phyloP scores from a whole-genome alignment of 2,329 filamentous ascomycete species.

The Colletotrichum graminicola region DNA sequence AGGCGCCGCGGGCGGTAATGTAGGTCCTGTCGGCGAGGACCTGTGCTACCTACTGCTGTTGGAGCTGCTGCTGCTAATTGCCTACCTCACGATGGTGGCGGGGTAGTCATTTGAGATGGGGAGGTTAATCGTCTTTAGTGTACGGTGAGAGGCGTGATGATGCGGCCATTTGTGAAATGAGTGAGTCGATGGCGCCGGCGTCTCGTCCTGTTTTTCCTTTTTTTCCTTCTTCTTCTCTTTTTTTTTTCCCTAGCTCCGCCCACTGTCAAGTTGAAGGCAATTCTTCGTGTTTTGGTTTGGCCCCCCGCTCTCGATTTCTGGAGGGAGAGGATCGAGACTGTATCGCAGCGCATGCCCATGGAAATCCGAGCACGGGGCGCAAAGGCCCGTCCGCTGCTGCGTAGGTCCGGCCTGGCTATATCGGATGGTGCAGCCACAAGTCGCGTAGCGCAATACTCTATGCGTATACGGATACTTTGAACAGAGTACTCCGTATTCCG shows the following conservation, averaged over 20 bases:
- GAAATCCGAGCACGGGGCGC: background rate
- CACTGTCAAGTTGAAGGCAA: background rate
- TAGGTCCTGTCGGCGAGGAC: conserved; percentile 2
- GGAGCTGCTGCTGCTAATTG: background rate
- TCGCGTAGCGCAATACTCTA: background rate
- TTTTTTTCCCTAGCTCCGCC: too few relatives aligned
- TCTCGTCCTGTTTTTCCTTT: background rate
- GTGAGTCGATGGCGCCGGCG: background rate
- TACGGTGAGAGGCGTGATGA: background rate
- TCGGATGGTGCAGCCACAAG: conserved; percentile 6
- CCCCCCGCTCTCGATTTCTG: background rate
- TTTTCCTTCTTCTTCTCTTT: too few relatives aligned
- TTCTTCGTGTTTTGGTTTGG: background rate
- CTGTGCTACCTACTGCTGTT: background rate
- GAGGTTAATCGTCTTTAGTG: too few relatives aligned
- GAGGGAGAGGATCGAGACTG: background rate
- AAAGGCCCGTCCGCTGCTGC: background rate
- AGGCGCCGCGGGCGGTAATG: conserved; percentile 34
- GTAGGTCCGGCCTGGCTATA: background rate
- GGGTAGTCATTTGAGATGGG: background rate
- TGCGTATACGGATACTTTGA: too few relatives aligned
- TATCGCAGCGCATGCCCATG: conserved; percentile 8
- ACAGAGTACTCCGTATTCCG: background rate
- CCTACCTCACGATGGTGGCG: background rate
- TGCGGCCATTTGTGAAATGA: conserved; percentile 11